phyloP scores from a whole-genome alignment of 2,329 filamentous ascomycete genomes.

The Pseudogymnoascus sp. region DNA sequence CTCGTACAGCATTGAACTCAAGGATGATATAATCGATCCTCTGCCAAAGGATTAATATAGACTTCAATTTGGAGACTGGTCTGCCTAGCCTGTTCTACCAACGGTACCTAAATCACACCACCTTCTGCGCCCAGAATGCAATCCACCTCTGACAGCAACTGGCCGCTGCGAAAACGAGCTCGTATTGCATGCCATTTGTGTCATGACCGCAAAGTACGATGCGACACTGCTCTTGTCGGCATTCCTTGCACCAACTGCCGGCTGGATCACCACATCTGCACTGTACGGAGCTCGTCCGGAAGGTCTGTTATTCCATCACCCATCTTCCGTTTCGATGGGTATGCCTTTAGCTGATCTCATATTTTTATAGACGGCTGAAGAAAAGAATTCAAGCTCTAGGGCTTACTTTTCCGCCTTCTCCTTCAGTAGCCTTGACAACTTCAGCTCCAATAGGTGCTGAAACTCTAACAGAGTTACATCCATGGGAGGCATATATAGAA shows the following conservation, averaged over 20 bases:
- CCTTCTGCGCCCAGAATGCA: background rate
- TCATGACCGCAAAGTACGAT: background rate
- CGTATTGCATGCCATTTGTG: background rate
- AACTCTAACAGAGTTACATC: background rate
- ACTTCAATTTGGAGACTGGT: background rate
- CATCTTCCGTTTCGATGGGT: background rate
- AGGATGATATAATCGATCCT: background rate
- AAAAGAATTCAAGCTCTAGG: background rate
- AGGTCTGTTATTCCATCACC: background rate
- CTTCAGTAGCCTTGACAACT: background rate
- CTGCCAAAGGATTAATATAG: background rate
- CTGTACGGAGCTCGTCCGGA: background rate
- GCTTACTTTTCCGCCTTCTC: background rate
- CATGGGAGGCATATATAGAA: background rate
- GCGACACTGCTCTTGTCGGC: background rate
- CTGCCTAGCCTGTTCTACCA: background rate
- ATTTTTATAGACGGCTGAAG: background rate
- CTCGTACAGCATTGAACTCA: background rate
- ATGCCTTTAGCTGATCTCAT: background rate
- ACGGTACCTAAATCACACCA: background rate
- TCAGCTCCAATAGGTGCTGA: background rate
- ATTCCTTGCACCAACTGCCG: background rate
- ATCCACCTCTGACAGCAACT: background rate
- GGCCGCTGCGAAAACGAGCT: background rate
- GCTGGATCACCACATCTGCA: background rate